Conservation (phyloP, 495 filamentous ascomycete species). For the Podospora sp. region DNA sequence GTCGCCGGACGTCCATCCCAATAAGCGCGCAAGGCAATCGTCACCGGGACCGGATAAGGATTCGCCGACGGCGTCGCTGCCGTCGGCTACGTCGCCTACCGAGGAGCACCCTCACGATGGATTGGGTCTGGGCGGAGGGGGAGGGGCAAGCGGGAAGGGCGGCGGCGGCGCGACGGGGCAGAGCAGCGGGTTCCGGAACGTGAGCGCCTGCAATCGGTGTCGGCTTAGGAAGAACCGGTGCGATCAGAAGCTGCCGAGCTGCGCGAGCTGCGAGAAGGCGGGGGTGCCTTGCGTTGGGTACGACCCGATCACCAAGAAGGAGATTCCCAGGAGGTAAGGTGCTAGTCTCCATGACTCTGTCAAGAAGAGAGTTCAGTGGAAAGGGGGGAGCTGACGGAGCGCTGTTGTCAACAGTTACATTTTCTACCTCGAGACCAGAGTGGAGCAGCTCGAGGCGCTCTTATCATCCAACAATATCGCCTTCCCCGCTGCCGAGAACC, state of each 20-base stretch:
- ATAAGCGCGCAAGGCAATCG: slow-evolving; percentile 55
- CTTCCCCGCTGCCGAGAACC: slow-evolving; percentile 74
- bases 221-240: slow-evolving; percentile 91
- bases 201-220: slow-evolving; percentile 93
- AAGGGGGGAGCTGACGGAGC: background rate
- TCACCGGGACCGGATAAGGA: slow-evolving; percentile 54
- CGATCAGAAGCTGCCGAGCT: slow-evolving; percentile 88
- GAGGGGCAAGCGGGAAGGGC: slow-evolving; percentile 33
- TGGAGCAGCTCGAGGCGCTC: slow-evolving; percentile 80
- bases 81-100: slow-evolving; percentile 38
- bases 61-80: slow-evolving; percentile 41
- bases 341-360: too few relatives aligned
- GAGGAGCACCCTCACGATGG: slow-evolving; percentile 35
- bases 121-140: slow-evolving; percentile 1
- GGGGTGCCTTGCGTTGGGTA: slow-evolving; percentile 88
- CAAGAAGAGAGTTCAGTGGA: too few relatives aligned
- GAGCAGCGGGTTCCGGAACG: slow-evolving; percentile 77
- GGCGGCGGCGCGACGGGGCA: slow-evolving; percentile 31
- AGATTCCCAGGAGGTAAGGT: slow-evolving; percentile 78
- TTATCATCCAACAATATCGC: slow-evolving; percentile 68
- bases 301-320: slow-evolving; percentile 91
- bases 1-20: slow-evolving; percentile 47
- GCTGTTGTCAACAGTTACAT: slow-evolving; percentile 76
- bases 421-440: slow-evolving; percentile 86
- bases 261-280: slow-evolving; percentile 88